Base-by-base conservation (phyloP, 2,329 filamentous ascomycete species). In the Apiospora aurea region DNA sequence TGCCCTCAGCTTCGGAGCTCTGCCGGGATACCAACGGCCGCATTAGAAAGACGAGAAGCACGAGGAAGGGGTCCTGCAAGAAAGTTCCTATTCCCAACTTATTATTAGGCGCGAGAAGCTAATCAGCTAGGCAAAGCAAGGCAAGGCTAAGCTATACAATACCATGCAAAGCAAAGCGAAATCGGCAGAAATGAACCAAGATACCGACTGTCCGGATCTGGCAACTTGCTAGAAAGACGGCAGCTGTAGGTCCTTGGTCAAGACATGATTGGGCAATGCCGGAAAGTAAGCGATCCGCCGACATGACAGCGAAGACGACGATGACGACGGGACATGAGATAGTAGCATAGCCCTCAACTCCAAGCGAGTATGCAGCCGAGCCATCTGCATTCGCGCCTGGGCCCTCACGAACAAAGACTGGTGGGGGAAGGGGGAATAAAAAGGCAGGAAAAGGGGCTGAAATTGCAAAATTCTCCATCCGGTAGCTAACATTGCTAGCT, bases 171-270 rank as follows among this genome's bases (percentile, higher is more conserved):
- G 51, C 13, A 16, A 34, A 34, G 14, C 24, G 29, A 34, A 34
- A 3, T 10, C 51, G 16, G 29, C 26, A 16, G 53, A 61, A 61
- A 61, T 61, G 57, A 64, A 38, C 10, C 10, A 18, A 41, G n/a
- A 41, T 2, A 41, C 21, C 29, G 34, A 41, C 57, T 64, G 57
- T 38, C 57, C 57, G 57, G 13, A 64, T 41, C 34, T n/a, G 57
- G 57, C 57, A 64, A 64, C 57, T 64, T 64, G 57, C 21, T 13
- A 64, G 57, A 24, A n/a, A 41, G 29, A 64, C n/a, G 57, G 29
- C 34, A 64, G 57, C 57, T 64, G 57, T 14, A 24, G n/a, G 57
- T 64, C 29, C 57, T 18, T 64, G n/a, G 34, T n/a, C 57, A 13
- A 64, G 34, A n/a, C 38, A 14, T 13, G 34, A 64, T 64, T 64